phyloP scores from a whole-genome alignment of 164 flowering plant genomes.

The Vitis rotundifolia region DNA sequence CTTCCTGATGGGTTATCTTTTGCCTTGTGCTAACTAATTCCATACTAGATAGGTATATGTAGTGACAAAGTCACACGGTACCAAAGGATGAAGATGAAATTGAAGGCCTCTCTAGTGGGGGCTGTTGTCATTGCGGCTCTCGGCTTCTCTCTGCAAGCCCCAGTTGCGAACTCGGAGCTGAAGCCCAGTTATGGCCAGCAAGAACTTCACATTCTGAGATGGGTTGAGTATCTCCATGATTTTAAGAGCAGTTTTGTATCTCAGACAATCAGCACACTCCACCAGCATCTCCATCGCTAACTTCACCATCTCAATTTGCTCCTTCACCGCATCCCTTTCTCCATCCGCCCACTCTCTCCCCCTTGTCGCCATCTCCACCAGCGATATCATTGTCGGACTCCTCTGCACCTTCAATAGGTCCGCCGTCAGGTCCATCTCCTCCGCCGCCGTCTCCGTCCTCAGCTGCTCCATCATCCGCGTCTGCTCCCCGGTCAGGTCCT shows the following conservation, averaged over 20 bases:
- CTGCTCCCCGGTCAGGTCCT: conserved; percentile 6
- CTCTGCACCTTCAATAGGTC: conserved; percentile 16
- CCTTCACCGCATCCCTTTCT: background rate
- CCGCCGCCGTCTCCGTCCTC: conserved; percentile 16
- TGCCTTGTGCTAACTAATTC: too few relatives aligned
- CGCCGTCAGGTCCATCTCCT: conserved; percentile 18
- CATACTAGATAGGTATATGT: too few relatives aligned
- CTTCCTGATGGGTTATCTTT: too few relatives aligned
- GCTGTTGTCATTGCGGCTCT: too few relatives aligned
- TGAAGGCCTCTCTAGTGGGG: too few relatives aligned
- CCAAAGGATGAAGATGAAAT: too few relatives aligned
- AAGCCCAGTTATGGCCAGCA: too few relatives aligned
- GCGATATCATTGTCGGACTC: conserved; percentile 14
- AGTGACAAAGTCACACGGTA: too few relatives aligned
- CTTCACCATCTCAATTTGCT: conserved; percentile 18
- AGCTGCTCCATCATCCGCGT: background rate
- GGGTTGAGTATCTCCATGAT: conserved; percentile 9
- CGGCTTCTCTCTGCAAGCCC: too few relatives aligned
- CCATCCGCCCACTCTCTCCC: conserved; percentile 3
- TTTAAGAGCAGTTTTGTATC: conserved; percentile 1
- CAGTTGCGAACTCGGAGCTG: too few relatives aligned
- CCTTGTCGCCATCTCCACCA: conserved; percentile 7
- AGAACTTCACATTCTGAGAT: too few relatives aligned
- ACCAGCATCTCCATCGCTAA: conserved; percentile 19
- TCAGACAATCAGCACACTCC: conserved; percentile 18